These are phyloP conservation scores for Wilhelminamyces savonicus DNA, from an alignment of 805 yeast species.

Conservation along the genomic window DNA sequence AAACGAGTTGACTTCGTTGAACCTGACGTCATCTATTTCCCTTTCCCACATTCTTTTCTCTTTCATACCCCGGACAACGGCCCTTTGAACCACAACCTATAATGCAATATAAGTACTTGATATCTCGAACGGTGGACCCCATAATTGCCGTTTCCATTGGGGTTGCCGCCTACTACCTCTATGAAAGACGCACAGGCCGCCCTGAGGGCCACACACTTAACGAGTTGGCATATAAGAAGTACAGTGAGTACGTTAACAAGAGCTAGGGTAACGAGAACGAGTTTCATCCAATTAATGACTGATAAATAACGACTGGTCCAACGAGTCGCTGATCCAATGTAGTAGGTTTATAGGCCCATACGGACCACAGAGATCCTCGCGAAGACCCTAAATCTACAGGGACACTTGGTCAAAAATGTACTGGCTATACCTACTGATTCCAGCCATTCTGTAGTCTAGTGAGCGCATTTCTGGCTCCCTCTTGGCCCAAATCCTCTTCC, in stretches of 20 bases:
- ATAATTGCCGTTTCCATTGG: constrained; percentile 60
- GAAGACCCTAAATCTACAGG: too few species aligned
- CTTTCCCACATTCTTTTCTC: too few species aligned
- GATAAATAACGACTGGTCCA: neutral
- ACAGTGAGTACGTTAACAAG: constrained; percentile 1
- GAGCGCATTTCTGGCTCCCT: constrained; percentile 17
- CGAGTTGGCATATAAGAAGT: constrained; percentile 39
- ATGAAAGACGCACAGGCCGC: constrained; percentile 54
- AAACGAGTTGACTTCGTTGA: too few species aligned
- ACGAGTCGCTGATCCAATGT: neutral
- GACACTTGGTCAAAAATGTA: too few species aligned
- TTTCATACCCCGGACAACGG: too few species aligned
- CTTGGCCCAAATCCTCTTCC: constrained; percentile 22
- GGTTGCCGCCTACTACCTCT: constrained; percentile 52
- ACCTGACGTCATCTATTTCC: too few species aligned
- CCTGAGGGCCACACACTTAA: constrained; percentile 54
- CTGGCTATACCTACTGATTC: neutral
- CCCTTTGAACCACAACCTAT: neutral
- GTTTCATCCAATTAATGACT: neutral
- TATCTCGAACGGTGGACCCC: constrained; percentile 11
- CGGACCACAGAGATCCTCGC: too few species aligned
- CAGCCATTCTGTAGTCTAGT: constrained; percentile 17
- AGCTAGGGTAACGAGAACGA: neutral
- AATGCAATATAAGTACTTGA: constrained; percentile 11
- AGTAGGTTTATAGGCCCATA: too few species aligned